These are phyloP conservation scores for Pestalotiopsis sp. DNA, from an alignment of 2,329 filamentous ascomycete genomes.

Conservation along the genomic window DNA sequence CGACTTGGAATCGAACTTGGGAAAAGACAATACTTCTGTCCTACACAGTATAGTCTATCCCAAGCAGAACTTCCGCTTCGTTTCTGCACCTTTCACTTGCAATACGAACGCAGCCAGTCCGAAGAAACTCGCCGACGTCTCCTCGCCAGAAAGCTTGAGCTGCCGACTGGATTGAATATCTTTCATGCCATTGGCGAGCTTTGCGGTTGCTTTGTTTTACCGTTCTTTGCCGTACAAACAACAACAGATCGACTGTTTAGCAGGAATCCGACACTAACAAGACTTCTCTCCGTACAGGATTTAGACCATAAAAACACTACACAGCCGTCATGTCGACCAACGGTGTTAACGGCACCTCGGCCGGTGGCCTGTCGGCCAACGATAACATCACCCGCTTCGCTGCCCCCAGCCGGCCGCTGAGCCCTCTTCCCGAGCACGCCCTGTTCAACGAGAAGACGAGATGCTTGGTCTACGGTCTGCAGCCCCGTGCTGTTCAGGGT, in stretches of 20 bases:
- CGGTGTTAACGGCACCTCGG: constrained; percentile 48
- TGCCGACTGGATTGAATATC: neutral
- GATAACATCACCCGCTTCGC: constrained; percentile 98
- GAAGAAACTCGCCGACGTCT: neutral
- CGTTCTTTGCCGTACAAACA: neutral
- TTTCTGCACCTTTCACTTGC: constrained; percentile 59
- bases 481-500: constrained; percentile 88
- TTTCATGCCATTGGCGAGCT: neutral
- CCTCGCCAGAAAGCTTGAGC: neutral
- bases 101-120: neutral
- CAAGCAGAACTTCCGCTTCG: neutral
- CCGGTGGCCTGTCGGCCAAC: constrained; percentile 74
- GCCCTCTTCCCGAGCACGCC: constrained; percentile 83
- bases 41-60: neutral
- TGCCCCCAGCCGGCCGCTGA: constrained; percentile 88
- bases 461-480: constrained; percentile 99
- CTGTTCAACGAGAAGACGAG: constrained; percentile 99
- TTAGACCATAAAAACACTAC: constrained; percentile 18
- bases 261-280: neutral
- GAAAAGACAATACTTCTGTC: neutral
- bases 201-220: neutral
- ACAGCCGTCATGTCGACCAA: constrained; percentile 57
- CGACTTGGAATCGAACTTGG: neutral
- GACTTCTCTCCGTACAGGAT: constrained; percentile 8
- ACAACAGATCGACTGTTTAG: neutral